Base-by-base conservation (phyloP, 2,329 filamentous ascomycete genomes). In the Zymoseptoria brevis region DNA sequence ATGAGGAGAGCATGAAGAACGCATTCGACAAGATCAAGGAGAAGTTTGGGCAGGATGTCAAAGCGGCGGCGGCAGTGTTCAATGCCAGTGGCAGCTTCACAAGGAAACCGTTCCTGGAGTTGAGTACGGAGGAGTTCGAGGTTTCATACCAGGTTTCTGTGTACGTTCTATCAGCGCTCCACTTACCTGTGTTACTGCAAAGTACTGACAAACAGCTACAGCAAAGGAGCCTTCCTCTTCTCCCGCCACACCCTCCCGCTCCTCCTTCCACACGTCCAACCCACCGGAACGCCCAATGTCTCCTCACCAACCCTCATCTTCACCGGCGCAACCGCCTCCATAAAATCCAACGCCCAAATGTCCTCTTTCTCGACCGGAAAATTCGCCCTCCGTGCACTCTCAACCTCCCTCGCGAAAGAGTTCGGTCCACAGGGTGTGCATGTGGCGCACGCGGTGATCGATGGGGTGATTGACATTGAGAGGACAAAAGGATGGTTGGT, bases 361-460 rank as follows among this genome's bases (percentile, higher is more conserved):
- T 78, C 84, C 1, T 76, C 82, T 7, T 96, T 96, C 69, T 87
- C 90, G 0, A 83, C 85, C 1, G 87, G 87, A 26, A 96, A 95
- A 72, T 95, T 90, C 71, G 90, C 89, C 3, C 76, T 88, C 66
- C 81, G 91, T 30, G 89, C 87, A 0, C 75, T 95, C 55, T 81
- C 82, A 0, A 89, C 93, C 73, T 87, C 83, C 35, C 78, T 96
- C 24, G 88, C 90, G 0, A 82, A 87, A 58, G 91, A 96, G 72
- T 96, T 94, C 73, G 89, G 88, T 0, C 90, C 91, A 0, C 80
- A 89, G 72, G 91, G 91, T 2, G 82, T 96, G 1, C 91, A 96
- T 72, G 87, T 96, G 1, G 83, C 87, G 0, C 89, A 95, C 75
- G 85, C 87, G 4, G 84, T 96, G 61, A 69, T 70, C 24, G 91